Evolutionary conservation across 2,329 filamentous ascomycete genomes (phyloP), one percentile per base, ranked within the genome.

Genomic region (Diaporthe vaccinii): DNA sequence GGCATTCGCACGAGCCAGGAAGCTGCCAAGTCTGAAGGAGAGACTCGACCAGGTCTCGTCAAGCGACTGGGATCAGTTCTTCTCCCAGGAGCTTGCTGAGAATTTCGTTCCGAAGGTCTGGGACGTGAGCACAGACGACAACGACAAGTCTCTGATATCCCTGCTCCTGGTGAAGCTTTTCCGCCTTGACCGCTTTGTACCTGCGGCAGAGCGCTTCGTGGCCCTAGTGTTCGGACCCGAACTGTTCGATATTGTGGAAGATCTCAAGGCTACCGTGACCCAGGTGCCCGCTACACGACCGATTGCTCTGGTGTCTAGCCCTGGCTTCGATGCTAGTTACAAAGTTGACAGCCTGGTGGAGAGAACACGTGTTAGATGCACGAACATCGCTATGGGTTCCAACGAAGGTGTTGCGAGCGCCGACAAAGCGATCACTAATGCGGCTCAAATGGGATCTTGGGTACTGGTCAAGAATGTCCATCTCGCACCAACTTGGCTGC

Each of bases 401-500:
- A 97, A 97, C 81, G 97, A 99, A 87, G 95, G 95, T 82, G 88
- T 97, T 25, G 92, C 96, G 75, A 97, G 93, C 77, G 97, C 97
- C 25, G 97, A 99, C 88, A 98, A 98, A 85, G 97, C 97, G 41
- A 95, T 99, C 81, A 94, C 91, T 84, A 95, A 95, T 80, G 97
- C 97, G 14, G 96, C 97, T 7, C 95, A 97, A 74, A 94, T 93
- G 22, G 97, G 97, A 78, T 95, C 93, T 36, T 99, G 97, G 97
- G 97, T 99, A 14, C 90, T 99, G 76, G 93, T 99, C 89, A 99
- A 99, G 91, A 99, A 99, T 87, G 97, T 99, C 28, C 97, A 99
- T 84, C 90, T 99, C 77, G 95, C 96, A 41, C 95, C 97, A 1
- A 95, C 95, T 17, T 99, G 97, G 97, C 88, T 99, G 44, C 96